Evolutionary conservation across 2,329 filamentous ascomycete genomes (phyloP).

Genomic region (Aphanocladium album): DNA sequence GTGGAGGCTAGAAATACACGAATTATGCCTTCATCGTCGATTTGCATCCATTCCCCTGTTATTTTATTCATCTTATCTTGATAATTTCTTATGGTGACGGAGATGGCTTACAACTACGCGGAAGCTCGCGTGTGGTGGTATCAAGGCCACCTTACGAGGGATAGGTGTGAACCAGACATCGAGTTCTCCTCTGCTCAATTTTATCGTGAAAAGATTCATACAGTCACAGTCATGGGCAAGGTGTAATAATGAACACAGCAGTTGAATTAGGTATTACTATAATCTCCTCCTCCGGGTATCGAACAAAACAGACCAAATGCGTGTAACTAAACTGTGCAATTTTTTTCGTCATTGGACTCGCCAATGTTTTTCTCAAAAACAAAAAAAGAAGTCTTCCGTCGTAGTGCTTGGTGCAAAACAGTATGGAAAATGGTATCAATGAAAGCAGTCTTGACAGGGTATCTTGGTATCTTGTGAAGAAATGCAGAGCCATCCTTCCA

Average conservation of each 20-base stretch:
- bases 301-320: slow-evolving; percentile 28
- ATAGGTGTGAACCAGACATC: too few species aligned
- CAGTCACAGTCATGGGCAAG: neutral
- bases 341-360: slow-evolving; percentile 19
- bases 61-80: neutral
- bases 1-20: neutral
- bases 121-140: too few species aligned
- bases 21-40: neutral
- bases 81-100: too few species aligned
- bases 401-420: slow-evolving; percentile 21
- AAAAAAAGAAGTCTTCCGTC: slow-evolving; percentile 11
- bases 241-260: slow-evolving; percentile 25
- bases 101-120: too few species aligned
- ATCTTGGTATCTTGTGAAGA: slow-evolving; percentile 47
- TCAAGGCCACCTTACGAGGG: too few species aligned
- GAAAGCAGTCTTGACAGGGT: slow-evolving; percentile 50
- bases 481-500: slow-evolving; percentile 50
- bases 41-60: too few species aligned
- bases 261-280: slow-evolving; percentile 41
- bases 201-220: too few species aligned
- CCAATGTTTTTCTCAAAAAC: slow-evolving; percentile 10
- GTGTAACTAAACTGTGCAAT: slow-evolving; percentile 14
- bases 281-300: slow-evolving; percentile 35
- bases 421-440: slow-evolving; percentile 37
- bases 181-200: too few species aligned